Conservation (phyloP, 1,139 yeast genomes). For the Pichia sp. region DNA sequence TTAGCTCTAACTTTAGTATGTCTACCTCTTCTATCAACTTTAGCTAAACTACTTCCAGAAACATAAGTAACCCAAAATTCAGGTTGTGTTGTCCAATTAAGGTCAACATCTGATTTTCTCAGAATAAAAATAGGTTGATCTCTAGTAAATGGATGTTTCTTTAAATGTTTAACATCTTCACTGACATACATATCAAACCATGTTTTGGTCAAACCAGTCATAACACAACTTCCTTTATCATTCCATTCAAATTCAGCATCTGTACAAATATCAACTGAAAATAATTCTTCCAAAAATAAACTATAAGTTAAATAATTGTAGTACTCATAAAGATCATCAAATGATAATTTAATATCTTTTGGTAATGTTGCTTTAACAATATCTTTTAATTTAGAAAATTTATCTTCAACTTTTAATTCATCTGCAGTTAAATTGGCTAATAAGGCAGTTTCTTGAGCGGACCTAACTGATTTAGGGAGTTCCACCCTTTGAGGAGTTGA, state of each 20-base stretch:
- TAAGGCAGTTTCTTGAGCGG: neutral
- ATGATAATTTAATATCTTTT: slow-evolving; percentile 38
- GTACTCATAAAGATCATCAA: slow-evolving; percentile 46
- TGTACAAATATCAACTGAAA: slow-evolving; percentile 40
- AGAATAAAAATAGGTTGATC: slow-evolving; percentile 43
- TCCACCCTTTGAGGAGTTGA: no score
- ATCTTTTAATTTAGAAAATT: slow-evolving; percentile 16
- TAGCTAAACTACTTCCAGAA: slow-evolving; percentile 31
- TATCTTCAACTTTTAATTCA: slow-evolving; percentile 16
- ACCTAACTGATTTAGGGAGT: neutral
- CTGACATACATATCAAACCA: slow-evolving; percentile 29
- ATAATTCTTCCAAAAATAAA: slow-evolving; percentile 53
- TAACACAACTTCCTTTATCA: slow-evolving; percentile 31
- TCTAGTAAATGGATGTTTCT: slow-evolving; percentile 43
- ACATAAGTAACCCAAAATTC: slow-evolving; percentile 45
- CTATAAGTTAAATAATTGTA: slow-evolving; percentile 56
- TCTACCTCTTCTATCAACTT: slow-evolving; percentile 24
- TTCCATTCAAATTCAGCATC: slow-evolving; percentile 44
- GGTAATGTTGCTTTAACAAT: slow-evolving; percentile 22
- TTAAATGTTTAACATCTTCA: slow-evolving; percentile 35
- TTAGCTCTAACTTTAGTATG: slow-evolving; percentile 6
- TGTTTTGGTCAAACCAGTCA: slow-evolving; percentile 28
- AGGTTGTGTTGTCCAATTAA: slow-evolving; percentile 34
- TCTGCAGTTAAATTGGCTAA: neutral
- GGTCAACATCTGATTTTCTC: slow-evolving; percentile 26